Evolutionary conservation across 1,284 basidiomycete species (phyloP).

Genomic region (Fomitopsis schrenkii): DNA sequence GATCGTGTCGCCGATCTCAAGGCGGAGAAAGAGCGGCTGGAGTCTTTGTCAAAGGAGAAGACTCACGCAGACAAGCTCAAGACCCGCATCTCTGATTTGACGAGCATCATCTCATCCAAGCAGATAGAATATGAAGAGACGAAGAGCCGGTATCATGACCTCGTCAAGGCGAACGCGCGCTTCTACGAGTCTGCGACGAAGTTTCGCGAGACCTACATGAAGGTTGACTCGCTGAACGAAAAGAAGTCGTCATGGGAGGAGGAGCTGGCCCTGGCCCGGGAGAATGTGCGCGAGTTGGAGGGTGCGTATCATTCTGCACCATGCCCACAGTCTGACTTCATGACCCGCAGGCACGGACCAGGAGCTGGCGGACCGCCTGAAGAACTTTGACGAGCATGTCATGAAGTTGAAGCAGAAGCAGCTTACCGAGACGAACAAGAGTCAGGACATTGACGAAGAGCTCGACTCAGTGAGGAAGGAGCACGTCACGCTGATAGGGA

Average conservation of each 20-base stretch:
- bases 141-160: constrained; percentile 59
- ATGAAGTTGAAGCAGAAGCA: constrained; percentile 49
- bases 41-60: constrained; percentile 82
- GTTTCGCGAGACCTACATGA: constrained; percentile 81
- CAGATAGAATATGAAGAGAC: constrained; percentile 74
- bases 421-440: constrained; percentile 41
- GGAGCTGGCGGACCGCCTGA: constrained; percentile 65
- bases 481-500: constrained; percentile 53
- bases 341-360: constrained; percentile 66
- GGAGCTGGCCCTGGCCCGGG: constrained; percentile 61
- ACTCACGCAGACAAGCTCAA: constrained; percentile 83
- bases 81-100: constrained; percentile 62
- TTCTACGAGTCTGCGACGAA: constrained; percentile 83
- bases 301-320: constrained; percentile 40
- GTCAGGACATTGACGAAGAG: constrained; percentile 64
- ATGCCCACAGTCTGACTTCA: constrained; percentile 1
- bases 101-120: constrained; percentile 62
- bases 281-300: constrained; percentile 68
- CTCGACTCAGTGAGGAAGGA: constrained; percentile 45
- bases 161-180: constrained; percentile 74
- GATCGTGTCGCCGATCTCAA: constrained; percentile 90
- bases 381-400: constrained; percentile 72
- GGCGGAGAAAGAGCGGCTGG: constrained; percentile 86
- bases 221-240: constrained; percentile 65
- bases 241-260: constrained; percentile 52